Evolutionary conservation across 2,329 filamentous ascomycete genomes (phyloP).

Genomic region (Scytalidium lignicola): DNA sequence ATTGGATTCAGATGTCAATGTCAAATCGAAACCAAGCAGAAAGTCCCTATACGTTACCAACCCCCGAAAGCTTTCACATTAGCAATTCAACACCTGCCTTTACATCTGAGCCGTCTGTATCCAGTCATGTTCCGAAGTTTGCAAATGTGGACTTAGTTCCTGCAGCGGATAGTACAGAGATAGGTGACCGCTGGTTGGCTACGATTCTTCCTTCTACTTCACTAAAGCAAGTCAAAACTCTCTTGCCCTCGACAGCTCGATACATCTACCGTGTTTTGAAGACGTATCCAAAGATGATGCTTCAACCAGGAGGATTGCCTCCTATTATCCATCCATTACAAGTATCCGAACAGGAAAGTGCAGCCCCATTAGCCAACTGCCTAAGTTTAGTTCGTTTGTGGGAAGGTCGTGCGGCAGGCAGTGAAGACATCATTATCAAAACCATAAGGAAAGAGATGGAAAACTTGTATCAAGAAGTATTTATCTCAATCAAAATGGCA

Average conservation of each 20-base stretch:
- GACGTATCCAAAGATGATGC: slow-evolving; percentile 21
- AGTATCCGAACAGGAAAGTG: slow-evolving; percentile 7
- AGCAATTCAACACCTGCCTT: background rate
- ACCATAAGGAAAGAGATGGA: slow-evolving; percentile 26
- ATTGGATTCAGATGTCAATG: background rate
- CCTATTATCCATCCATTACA: slow-evolving; percentile 27
- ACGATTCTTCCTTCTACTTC: background rate
- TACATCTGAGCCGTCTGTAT: background rate
- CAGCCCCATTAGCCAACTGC: slow-evolving; percentile 22
- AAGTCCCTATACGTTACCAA: background rate
- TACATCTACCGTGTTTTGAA: slow-evolving; percentile 25
- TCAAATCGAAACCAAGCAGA: background rate
- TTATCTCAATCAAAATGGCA: background rate
- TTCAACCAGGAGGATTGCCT: slow-evolving; percentile 7
- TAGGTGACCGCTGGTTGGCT: background rate
- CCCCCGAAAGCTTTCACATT: background rate
- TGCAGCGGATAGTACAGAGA: background rate
- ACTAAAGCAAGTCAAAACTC: background rate
- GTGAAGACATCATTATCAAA: slow-evolving; percentile 15
- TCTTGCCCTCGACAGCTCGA: background rate
- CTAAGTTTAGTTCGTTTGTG: slow-evolving; percentile 25
- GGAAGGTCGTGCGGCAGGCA: slow-evolving; percentile 18
- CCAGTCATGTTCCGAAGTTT: background rate
- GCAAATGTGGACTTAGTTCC: background rate
- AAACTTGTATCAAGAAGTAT: slow-evolving; percentile 15